Percentiles rank a stretch among this genome's conserved stretches.
phyloP scores from a whole-genome alignment of 371 early-diverging fungal species.

The Umbelopsis sp. region DNA sequence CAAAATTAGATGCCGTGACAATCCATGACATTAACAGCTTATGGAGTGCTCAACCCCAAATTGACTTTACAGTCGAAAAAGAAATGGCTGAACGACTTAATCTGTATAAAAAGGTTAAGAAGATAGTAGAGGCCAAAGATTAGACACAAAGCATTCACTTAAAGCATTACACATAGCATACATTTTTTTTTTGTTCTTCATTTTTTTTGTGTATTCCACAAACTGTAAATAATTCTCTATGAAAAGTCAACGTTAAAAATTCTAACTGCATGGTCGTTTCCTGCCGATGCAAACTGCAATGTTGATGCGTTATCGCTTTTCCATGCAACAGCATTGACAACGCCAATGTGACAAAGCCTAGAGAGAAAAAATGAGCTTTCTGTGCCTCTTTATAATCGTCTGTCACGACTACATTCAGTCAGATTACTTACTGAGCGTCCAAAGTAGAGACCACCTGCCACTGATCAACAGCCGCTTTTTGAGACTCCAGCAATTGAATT shows the following conservation, averaged over 20 bases:
- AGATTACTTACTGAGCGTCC: constrained; percentile 48
- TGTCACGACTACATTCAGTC: constrained; percentile 16
- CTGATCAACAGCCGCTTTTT: constrained; percentile 25
- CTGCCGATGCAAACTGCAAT: constrained; percentile 69
- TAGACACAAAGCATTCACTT: constrained; percentile 11
- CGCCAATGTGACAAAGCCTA: constrained; percentile 64
- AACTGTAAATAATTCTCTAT: constrained; percentile 3
- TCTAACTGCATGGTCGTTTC: constrained; percentile 79
- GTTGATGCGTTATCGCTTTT: constrained; percentile 31
- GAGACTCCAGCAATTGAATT: constrained; percentile 56
- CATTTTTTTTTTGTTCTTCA: neutral
- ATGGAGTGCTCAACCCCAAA: constrained; percentile 27
- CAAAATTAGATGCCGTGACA: constrained; percentile 16
- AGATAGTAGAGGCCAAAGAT: constrained; percentile 29
- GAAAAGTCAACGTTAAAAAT: constrained; percentile 58
- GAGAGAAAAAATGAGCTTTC: neutral
- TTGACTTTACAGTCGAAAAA: constrained; percentile 22
- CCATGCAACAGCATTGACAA: constrained; percentile 72
- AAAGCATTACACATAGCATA: neutral
- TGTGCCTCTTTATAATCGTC: neutral
- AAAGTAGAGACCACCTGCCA: constrained; percentile 52
- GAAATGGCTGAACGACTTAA: constrained; percentile 29
- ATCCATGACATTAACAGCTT: constrained; percentile 21
- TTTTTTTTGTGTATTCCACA: neutral
- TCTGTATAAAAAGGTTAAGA: constrained; percentile 30